phyloP scores from a whole-genome alignment of 805 yeast species.

The Barnettozyma siamensis region DNA sequence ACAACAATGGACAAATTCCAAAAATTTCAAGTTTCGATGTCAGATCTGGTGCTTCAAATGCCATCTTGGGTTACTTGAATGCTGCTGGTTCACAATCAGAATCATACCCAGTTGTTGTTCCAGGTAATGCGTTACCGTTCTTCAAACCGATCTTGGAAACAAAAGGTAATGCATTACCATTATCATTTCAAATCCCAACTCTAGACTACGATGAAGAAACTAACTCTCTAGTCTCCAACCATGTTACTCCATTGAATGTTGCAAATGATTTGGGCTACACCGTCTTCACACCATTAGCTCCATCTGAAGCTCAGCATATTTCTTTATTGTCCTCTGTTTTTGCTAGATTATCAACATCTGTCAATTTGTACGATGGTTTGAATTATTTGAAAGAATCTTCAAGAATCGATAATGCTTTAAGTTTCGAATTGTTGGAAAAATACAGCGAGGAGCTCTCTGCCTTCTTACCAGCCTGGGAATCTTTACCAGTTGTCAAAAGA shows the following conservation, averaged over 20 bases:
- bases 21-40: conserved; percentile 55
- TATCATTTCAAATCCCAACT: conserved; percentile 71
- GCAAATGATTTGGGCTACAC: conserved; percentile 63
- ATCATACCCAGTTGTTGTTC: conserved; percentile 42
- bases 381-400: conserved; percentile 43
- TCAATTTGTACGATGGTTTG: conserved; percentile 80
- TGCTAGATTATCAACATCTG: conserved; percentile 48
- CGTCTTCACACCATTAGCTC: conserved; percentile 60
- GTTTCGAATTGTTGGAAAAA: conserved; percentile 27
- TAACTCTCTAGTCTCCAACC: conserved; percentile 56
- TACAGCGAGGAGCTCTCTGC: conserved; percentile 8
- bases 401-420: conserved; percentile 38
- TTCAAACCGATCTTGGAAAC: conserved; percentile 56
- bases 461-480: conserved; percentile 21
- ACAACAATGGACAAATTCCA: conserved; percentile 56
- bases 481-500: conserved; percentile 30
- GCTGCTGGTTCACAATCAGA: conserved; percentile 5
- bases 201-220: conserved; percentile 56
- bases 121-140: conserved; percentile 61
- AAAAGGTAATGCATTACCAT: conserved; percentile 37
- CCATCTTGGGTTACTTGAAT: conserved; percentile 64
- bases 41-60: conserved; percentile 78
- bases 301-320: conserved; percentile 60
- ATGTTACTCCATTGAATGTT: conserved; percentile 50
- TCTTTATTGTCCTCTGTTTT: conserved; percentile 59